phyloP scores from a whole-genome alignment of 2,329 filamentous ascomycete species.

The Cytospora piceae region DNA sequence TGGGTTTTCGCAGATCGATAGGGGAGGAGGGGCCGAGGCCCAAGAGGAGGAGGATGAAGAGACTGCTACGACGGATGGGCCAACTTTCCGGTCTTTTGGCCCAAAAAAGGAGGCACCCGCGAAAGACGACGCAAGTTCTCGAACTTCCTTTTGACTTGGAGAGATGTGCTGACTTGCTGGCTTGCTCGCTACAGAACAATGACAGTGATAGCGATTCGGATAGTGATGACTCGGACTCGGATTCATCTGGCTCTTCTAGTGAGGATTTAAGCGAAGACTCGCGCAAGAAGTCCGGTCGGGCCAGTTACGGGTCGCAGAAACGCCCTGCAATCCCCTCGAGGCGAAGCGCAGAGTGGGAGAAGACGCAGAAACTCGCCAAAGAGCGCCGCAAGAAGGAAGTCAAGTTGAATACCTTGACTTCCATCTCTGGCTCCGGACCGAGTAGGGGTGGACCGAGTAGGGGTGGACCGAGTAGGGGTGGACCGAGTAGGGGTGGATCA shows the following conservation, averaged over 20 bases:
- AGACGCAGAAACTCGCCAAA: conserved; percentile 56
- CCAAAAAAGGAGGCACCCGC: conserved; percentile 13
- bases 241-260: conserved; percentile 43
- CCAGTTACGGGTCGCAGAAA: conserved; percentile 22
- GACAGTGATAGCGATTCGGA: conserved; percentile 23
- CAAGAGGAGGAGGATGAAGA: conserved; percentile 37
- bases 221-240: conserved; percentile 40
- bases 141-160: background rate
- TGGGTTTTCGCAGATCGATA: conserved; percentile 56
- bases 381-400: conserved; percentile 68
- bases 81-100: conserved; percentile 27
- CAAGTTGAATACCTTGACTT: conserved; percentile 64
- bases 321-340: conserved; percentile 36
- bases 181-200: conserved; percentile 7
- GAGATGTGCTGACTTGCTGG: conserved; percentile 14
- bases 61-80: conserved; percentile 18
- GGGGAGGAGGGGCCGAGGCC: conserved; percentile 15
- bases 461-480: conserved; percentile 11
- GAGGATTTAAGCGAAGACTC: conserved; percentile 40
- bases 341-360: conserved; percentile 52
- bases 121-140: conserved; percentile 26
- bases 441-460: conserved; percentile 14
- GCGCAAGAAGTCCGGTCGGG: conserved; percentile 33
- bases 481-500: background rate
- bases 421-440: conserved; percentile 55